A percentile compares a stretch with the other conserved stretches of the same genome.
phyloP scores from a whole-genome alignment of 192 early-diverging fungal species.

The Coemansia sp. region DNA sequence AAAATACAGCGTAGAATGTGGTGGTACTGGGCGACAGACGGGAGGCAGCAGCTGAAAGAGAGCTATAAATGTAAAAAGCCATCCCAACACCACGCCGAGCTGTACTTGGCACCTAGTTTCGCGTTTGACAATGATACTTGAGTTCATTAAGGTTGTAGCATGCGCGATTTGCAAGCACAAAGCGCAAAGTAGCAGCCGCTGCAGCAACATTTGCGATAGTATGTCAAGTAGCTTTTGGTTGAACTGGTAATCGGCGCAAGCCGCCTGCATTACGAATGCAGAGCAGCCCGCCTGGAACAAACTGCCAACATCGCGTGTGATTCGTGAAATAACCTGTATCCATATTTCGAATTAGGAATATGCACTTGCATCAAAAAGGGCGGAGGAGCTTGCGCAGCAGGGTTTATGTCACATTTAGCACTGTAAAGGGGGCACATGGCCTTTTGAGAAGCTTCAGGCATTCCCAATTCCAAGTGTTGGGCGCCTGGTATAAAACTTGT shows the following conservation, averaged over 20 bases:
- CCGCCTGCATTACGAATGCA: neutral
- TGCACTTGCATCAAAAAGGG: neutral
- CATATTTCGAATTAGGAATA: neutral
- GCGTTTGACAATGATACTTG: neutral
- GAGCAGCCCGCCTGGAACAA: neutral
- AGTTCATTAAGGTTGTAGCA: neutral
- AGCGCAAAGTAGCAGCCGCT: conserved; percentile 2
- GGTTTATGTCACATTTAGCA: neutral
- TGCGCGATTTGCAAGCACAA: neutral
- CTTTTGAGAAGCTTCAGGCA: conserved; percentile 3
- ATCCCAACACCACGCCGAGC: neutral
- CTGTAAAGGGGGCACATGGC: neutral
- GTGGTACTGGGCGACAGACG: neutral
- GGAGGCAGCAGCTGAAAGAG: neutral
- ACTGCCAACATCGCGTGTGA: neutral
- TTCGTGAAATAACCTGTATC: neutral
- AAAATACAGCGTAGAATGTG: neutral
- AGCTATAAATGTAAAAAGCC: neutral
- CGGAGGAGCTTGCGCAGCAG: neutral
- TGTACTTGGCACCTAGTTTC: neutral
- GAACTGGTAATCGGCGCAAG: neutral
- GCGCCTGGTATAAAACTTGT: neutral
- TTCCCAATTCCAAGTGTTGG: conserved; percentile 6
- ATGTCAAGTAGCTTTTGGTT: neutral
- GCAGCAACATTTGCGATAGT: neutral